phyloP scores from a whole-genome alignment of 805 yeast genomes.

The Komagataella ulmi region DNA sequence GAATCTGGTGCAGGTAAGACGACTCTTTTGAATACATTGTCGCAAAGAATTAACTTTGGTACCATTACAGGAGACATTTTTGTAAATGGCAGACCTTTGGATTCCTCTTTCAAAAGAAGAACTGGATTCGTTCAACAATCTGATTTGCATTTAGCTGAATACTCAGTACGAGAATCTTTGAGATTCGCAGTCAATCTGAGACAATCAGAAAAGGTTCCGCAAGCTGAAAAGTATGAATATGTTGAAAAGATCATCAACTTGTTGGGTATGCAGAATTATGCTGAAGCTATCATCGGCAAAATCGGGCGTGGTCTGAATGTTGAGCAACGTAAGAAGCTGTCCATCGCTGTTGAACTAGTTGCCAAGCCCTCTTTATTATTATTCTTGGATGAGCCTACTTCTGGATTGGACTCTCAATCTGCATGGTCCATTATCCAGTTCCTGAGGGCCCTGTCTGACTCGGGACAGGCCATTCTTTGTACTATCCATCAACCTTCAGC shows the following conservation, averaged over 20 bases:
- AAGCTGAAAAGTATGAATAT: conserved; percentile 27
- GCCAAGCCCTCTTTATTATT: conserved; percentile 38
- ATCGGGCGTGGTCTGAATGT: conserved; percentile 38
- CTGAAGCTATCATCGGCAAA: conserved; percentile 37
- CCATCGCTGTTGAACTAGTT: conserved; percentile 43
- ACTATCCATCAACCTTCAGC: conserved; percentile 43
- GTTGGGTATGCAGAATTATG: conserved; percentile 27
- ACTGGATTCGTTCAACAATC: conserved; percentile 48
- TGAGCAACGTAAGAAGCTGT: conserved; percentile 38
- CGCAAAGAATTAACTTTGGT: conserved; percentile 38
- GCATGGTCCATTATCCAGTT: conserved; percentile 46
- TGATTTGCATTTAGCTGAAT: conserved; percentile 33
- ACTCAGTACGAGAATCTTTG: conserved; percentile 38
- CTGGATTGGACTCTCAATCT: conserved; percentile 46
- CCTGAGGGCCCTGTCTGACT: conserved; percentile 31
- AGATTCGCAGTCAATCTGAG: conserved; percentile 35
- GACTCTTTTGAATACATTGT: conserved; percentile 37
- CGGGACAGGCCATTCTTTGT: conserved; percentile 46
- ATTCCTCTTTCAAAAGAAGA: conserved; percentile 34
- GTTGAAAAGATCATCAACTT: conserved; percentile 27
- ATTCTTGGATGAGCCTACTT: conserved; percentile 49
- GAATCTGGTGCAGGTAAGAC: conserved; percentile 58
- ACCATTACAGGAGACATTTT: conserved; percentile 42
- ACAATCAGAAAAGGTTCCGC: conserved; percentile 25
- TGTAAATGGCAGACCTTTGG: conserved; percentile 36